Evolutionary conservation across 768 basidiomycete species (phyloP), one percentile per base, ranked within the genome.

Genomic region (Guyanaporus albipodus): DNA sequence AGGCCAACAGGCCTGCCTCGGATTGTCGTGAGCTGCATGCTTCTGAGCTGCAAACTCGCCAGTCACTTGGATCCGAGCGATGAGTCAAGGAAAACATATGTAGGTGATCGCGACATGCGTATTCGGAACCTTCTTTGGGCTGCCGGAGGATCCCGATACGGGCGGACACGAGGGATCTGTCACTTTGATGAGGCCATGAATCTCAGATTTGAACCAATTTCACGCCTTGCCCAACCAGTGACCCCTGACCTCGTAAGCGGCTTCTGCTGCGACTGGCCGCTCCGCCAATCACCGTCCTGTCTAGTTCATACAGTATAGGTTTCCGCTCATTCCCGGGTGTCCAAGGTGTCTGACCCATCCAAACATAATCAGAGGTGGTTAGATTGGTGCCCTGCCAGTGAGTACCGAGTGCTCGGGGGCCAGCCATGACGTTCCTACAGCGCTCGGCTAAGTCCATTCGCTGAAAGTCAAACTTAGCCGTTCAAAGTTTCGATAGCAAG

Each of bases 121-220:
- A 6, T 4, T 48, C 47, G 61, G 55, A 44, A 42, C 35, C 43
- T 38, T 50, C 49, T 31, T 49, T n/a, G n/a, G n/a, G n/a, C n/a
- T n/a, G n/a, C n/a, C 55, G 52, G 61, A 48, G 53, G 38, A 54
- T 50, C 52, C 66, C 60, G 66, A 53, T 44, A 35, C 3, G 7
- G 28, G 40, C 32, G 38, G 48, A 52, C 50, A 52, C 38, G 59
- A 44, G 36, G 44, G 42, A 53, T 53, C 39, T 50, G 45, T 48
- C 43, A 42, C 14, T 40, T 27, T 53, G 46, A 57, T 48, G 50
- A 49, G 46, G 43, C 44, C 36, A 55, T 48, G 42, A 67, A 64
- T 63, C 61, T 67, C 39, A 67, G 66, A 66, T 64, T 61, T 31
- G 35, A 41, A 17, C 38, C 52, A 42, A 52, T 44, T 56, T 52